phyloP scores from a whole-genome alignment of 2,329 filamentous ascomycete species.

The Zelopaecilomyces penicillatus region DNA sequence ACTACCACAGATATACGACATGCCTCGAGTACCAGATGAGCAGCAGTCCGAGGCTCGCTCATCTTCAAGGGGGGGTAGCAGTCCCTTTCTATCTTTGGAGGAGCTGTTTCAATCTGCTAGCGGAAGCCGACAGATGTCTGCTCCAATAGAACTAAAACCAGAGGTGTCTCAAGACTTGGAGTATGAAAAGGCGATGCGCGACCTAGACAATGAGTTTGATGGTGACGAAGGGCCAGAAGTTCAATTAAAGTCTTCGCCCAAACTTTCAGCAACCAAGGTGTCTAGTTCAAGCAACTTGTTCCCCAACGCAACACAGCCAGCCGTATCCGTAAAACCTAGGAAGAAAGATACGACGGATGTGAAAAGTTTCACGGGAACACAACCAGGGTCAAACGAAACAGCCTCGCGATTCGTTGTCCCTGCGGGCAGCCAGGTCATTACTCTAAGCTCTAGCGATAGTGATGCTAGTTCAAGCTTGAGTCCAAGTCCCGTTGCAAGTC shows the following conservation, averaged over 20 bases:
- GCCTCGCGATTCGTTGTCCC: conserved; percentile 18
- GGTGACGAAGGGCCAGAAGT: conserved; percentile 18
- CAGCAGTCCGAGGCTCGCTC: conserved; percentile 8
- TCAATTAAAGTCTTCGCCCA: conserved; percentile 12
- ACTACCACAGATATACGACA: conserved; percentile 5
- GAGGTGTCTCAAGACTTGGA: conserved; percentile 23
- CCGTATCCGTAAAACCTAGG: conserved; percentile 1
- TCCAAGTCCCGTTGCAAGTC: conserved; percentile 9
- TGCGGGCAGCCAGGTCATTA: conserved; percentile 24
- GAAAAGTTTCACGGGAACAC: conserved; percentile 1
- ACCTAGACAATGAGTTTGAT: conserved; percentile 23
- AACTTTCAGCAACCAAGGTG: conserved; percentile 14
- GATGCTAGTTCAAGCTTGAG: no score
- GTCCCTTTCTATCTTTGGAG: conserved; percentile 26
- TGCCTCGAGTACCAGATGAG: not conserved
- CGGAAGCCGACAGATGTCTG: conserved; percentile 28
- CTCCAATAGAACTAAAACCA: conserved; percentile 12
- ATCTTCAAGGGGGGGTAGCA: conserved; percentile 18
- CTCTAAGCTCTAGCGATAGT: conserved; percentile 20
- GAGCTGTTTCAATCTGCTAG: conserved; percentile 34
- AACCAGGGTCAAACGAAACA: conserved; percentile 11
- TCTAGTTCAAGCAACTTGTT: conserved; percentile 19
- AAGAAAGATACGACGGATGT: not conserved
- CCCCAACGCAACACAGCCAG: conserved; percentile 25
- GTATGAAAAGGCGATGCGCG: conserved; percentile 37